These are phyloP conservation scores for Hirschioporus abietinus DNA, from an alignment of 768 basidiomycete genomes.

Conservation along the genomic window DNA sequence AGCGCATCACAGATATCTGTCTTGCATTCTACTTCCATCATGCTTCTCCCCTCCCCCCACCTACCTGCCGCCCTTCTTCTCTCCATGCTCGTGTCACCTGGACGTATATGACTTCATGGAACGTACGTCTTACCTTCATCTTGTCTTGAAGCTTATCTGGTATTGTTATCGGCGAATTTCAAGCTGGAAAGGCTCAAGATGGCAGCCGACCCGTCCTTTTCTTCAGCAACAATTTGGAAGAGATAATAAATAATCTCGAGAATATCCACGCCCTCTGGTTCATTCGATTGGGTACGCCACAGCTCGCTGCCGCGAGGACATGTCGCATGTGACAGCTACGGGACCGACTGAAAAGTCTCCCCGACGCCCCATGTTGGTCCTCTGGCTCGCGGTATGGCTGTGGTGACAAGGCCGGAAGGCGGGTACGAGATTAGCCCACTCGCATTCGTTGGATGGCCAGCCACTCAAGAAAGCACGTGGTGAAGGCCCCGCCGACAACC, in stretches of 20 bases:
- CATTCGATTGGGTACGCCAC: not conserved
- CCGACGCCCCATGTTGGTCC: not conserved
- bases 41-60: no score
- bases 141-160: no score
- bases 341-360: not conserved
- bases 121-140: no score
- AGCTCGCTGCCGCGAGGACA: not conserved
- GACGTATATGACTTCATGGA: no score
- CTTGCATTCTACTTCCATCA: not conserved
- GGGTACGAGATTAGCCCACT: not conserved
- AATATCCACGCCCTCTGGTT: not conserved
- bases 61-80: not conserved
- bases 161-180: not conserved
- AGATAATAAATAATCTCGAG: not conserved
- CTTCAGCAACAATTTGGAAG: not conserved
- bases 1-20: not conserved
- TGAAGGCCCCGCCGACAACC: not conserved
- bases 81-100: not conserved
- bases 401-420: not conserved
- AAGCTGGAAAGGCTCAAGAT: not conserved
- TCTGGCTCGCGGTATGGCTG: not conserved
- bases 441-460: not conserved
- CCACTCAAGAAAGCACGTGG: not conserved
- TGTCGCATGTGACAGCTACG: not conserved
- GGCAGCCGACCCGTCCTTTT: not conserved